phyloP scores from a whole-genome alignment of 768 basidiomycete genomes.

The Boletellus ananiceps region DNA sequence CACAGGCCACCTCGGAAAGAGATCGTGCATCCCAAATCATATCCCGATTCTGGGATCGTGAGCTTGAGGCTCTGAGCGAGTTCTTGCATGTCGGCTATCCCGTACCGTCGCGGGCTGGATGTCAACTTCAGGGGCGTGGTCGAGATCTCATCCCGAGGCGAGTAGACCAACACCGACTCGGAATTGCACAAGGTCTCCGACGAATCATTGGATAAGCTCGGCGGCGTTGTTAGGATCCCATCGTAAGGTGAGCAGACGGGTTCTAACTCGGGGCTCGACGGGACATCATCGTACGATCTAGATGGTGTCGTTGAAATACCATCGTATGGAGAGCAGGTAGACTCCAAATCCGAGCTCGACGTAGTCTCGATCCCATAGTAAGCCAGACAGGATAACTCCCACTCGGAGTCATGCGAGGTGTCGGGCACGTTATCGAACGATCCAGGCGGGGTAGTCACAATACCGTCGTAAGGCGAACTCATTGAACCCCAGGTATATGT shows the following conservation, averaged over 20 bases:
- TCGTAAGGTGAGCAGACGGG: neutral
- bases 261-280: neutral
- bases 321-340: neutral
- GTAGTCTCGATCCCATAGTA: neutral
- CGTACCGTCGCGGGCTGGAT: slow-evolving; percentile 5
- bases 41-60: neutral
- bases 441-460: no score
- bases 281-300: neutral
- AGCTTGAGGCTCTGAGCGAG: neutral
- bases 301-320: neutral
- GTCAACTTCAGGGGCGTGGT: neutral
- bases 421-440: no score
- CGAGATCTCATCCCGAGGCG: neutral
- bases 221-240: neutral
- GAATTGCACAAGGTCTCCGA: neutral
- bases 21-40: neutral
- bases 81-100: slow-evolving; percentile 6
- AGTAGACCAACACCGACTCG: neutral
- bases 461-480: no score
- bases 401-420: no score
- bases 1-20: neutral
- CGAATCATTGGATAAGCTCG: neutral
- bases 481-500: no score
- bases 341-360: neutral
- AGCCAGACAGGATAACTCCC: no score